Conservation (phyloP, 768 basidiomycete genomes). For the Gautieria morchelliformis region DNA sequence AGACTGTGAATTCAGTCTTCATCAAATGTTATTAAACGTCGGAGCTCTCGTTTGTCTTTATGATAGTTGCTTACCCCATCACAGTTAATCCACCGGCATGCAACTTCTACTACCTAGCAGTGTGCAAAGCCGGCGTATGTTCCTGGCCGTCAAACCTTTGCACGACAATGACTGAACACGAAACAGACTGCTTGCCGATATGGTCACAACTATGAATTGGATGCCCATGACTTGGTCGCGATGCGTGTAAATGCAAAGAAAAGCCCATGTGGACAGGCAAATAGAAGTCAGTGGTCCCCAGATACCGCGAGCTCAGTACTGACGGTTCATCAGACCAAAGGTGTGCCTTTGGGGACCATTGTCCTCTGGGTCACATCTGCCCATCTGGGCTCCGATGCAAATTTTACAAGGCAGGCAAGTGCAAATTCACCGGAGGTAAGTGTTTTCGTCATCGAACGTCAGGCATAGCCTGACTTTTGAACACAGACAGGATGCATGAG, state of each 20-base stretch:
- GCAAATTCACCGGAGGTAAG: slow-evolving; percentile 55
- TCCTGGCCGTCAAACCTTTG: background rate
- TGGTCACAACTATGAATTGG: slow-evolving; percentile 50
- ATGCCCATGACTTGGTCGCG: slow-evolving; percentile 42
- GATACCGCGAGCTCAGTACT: background rate
- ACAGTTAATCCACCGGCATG: slow-evolving; percentile 59
- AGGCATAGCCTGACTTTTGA: background rate
- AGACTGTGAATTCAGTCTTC: slow-evolving; percentile 17
- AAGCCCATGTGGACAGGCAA: slow-evolving; percentile 49
- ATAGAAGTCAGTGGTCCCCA: slow-evolving; percentile 36
- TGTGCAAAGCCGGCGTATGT: slow-evolving; percentile 44
- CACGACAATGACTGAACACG: background rate
- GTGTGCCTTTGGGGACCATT: slow-evolving; percentile 52
- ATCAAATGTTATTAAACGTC: slow-evolving; percentile 58
- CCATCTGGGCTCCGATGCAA: slow-evolving; percentile 44
- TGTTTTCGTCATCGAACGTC: slow-evolving; percentile 4
- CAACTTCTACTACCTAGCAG: slow-evolving; percentile 53
- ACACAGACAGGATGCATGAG: background rate
- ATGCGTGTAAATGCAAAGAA: slow-evolving; percentile 50
- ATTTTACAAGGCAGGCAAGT: slow-evolving; percentile 42
- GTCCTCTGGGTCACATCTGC: slow-evolving; percentile 32
- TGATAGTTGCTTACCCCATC: background rate
- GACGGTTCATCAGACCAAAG: slow-evolving; percentile 32
- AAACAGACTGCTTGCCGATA: slow-evolving; percentile 40
- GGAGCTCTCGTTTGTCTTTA: slow-evolving; percentile 17